Percentiles rank a stretch among this genome's conserved stretches.
These are phyloP conservation scores for Friedmanniomyces simplex DNA, from an alignment of 495 filamentous ascomycete genomes.

Conservation along the genomic window DNA sequence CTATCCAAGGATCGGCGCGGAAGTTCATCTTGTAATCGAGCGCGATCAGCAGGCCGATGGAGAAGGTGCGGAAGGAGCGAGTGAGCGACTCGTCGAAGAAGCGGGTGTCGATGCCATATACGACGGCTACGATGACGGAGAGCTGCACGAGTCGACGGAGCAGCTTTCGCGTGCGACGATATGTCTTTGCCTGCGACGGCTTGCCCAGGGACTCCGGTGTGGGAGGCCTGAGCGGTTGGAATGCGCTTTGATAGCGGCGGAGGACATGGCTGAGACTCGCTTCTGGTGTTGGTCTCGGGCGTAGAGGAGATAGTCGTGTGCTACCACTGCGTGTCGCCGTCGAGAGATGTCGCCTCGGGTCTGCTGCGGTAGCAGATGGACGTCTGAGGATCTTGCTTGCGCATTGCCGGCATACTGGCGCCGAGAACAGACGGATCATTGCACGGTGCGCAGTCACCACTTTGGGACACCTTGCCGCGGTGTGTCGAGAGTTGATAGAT, in stretches of 20 bases:
- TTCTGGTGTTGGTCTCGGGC: too few relatives aligned
- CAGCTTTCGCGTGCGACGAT: slow-evolving; percentile 61
- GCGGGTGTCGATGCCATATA: slow-evolving; percentile 58
- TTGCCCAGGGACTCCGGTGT: slow-evolving; percentile 69
- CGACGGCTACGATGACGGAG: slow-evolving; percentile 44
- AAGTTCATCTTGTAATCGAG: slow-evolving; percentile 97
- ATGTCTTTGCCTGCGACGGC: slow-evolving; percentile 53
- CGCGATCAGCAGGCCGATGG: slow-evolving; percentile 67
- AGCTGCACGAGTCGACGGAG: slow-evolving; percentile 58
- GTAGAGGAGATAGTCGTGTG: neutral
- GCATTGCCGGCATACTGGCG: slow-evolving; percentile 14
- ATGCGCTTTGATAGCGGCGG: slow-evolving; percentile 16
- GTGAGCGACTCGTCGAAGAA: slow-evolving; percentile 68
- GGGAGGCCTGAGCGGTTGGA: slow-evolving; percentile 53
- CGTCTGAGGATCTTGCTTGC: slow-evolving; percentile 13
- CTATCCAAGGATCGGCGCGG: slow-evolving; percentile 58
- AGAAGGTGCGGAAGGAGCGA: slow-evolving; percentile 74
- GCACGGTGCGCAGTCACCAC: neutral
- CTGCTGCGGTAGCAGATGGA: slow-evolving; percentile 14
- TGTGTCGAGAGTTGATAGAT: too few relatives aligned
- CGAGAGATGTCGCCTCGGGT: neutral
- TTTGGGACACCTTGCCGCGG: too few relatives aligned
- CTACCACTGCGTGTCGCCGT: neutral
- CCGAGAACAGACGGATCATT: slow-evolving; percentile 1
- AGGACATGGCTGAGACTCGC: too few relatives aligned